Evolutionary conservation across 495 filamentous ascomycete species (phyloP).

Genomic region (Talaromyces thailandensis): DNA sequence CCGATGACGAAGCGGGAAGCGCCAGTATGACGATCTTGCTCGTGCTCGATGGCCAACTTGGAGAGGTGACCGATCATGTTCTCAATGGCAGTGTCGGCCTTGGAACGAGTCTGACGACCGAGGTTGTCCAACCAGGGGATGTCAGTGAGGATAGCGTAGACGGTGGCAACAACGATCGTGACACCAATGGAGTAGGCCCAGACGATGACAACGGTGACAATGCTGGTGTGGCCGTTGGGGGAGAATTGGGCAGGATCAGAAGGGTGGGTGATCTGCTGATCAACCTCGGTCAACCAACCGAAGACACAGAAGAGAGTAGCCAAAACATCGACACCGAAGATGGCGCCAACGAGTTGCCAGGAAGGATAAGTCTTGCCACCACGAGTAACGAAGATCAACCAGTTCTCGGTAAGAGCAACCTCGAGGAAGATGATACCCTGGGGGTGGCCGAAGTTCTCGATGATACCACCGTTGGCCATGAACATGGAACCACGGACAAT

Average conservation of each 20-base stretch:
- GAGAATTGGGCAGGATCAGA: constrained; percentile 36
- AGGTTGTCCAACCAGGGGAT: constrained; percentile 64
- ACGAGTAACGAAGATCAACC: constrained; percentile 73
- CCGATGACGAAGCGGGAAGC: constrained; percentile 51
- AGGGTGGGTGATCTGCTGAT: constrained; percentile 35
- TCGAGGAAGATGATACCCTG: constrained; percentile 69
- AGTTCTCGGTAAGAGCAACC: constrained; percentile 67
- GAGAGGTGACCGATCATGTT: constrained; percentile 68
- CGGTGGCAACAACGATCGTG: constrained; percentile 67
- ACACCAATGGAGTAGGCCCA: constrained; percentile 74
- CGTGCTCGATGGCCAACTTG: constrained; percentile 69
- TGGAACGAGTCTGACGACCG: constrained; percentile 67
- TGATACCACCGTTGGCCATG: constrained; percentile 59
- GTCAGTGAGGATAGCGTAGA: constrained; percentile 66
- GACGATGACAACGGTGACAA: constrained; percentile 71
- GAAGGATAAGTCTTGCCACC: constrained; percentile 63
- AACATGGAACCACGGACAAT: constrained; percentile 59
- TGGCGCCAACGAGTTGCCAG: constrained; percentile 64
- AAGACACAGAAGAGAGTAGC: constrained; percentile 66
- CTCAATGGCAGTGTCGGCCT: constrained; percentile 69
- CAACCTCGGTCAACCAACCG: constrained; percentile 52
- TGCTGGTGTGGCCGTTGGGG: constrained; percentile 52
- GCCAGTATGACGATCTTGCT: constrained; percentile 44
- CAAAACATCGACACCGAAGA: constrained; percentile 60
- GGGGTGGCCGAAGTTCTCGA: constrained; percentile 62